Evolutionary conservation across 805 yeast genomes (phyloP).

Genomic region (Hanseniaspora taiwanica): DNA sequence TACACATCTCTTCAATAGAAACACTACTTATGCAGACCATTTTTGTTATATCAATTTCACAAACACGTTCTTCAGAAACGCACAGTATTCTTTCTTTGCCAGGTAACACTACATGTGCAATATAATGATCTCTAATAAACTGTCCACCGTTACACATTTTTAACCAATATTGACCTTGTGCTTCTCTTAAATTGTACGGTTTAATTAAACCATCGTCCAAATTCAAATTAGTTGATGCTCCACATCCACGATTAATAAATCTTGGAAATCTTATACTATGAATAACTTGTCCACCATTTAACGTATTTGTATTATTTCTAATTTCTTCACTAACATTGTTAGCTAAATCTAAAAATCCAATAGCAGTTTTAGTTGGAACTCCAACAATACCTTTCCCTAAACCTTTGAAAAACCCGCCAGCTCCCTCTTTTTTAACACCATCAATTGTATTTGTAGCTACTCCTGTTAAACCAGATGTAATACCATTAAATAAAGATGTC

Average conservation of each 20-base stretch:
- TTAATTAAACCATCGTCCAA: constrained; percentile 53
- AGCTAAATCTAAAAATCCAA: constrained; percentile 87
- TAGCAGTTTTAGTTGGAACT: constrained; percentile 90
- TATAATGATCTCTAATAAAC: constrained; percentile 55
- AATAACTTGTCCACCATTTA: constrained; percentile 31
- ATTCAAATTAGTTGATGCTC: neutral
- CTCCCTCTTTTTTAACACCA: constrained; percentile 82
- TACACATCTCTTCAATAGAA: constrained; percentile 5
- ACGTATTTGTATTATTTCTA: constrained; percentile 79
- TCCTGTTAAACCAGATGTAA: constrained; percentile 81
- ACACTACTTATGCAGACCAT: constrained; percentile 2
- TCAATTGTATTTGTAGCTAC: constrained; percentile 81
- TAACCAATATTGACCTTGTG: constrained; percentile 91
- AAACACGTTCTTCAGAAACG: constrained; percentile 4
- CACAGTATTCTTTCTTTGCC: constrained; percentile 6
- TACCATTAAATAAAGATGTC: constrained; percentile 71
- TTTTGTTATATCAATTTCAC: constrained; percentile 2
- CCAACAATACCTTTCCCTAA: constrained; percentile 92
- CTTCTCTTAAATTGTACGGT: constrained; percentile 65
- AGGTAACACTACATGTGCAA: constrained; percentile 47
- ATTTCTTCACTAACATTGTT: constrained; percentile 90
- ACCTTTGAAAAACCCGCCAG: constrained; percentile 87
- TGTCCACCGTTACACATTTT: constrained; percentile 74
- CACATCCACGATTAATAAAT: constrained; percentile 32
- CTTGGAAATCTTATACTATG: constrained; percentile 66